phyloP scores from a whole-genome alignment of 371 early-diverging fungal genomes.

The Fennellomyces sp. region DNA sequence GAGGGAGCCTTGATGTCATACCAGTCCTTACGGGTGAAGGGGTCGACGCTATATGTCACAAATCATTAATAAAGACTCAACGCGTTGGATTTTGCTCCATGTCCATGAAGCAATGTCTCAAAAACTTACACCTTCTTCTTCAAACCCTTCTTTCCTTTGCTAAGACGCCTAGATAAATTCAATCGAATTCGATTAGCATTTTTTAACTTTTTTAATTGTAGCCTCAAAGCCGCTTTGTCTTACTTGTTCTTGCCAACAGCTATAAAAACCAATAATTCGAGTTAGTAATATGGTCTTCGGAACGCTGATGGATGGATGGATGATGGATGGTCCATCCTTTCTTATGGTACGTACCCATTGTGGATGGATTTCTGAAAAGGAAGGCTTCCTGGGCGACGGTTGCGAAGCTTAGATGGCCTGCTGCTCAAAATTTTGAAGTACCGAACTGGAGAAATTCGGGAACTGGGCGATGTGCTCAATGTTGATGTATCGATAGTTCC shows the following conservation, averaged over 20 bases:
- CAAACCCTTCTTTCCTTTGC: constrained; percentile 96
- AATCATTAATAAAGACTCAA: constrained; percentile 1
- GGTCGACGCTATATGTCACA: constrained; percentile 73
- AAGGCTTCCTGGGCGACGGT: constrained; percentile 4
- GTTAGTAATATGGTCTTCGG: neutral
- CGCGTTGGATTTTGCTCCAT: neutral
- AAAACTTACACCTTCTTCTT: constrained; percentile 95
- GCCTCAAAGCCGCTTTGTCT: constrained; percentile 28
- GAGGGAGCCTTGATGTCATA: constrained; percentile 99
- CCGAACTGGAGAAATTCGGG: too few relatives aligned
- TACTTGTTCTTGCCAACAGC: constrained; percentile 98
- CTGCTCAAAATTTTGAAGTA: too few relatives aligned
- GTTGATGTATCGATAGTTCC: too few relatives aligned
- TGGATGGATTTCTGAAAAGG: constrained; percentile 21
- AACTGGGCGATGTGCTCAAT: too few relatives aligned
- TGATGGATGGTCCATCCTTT: constrained; percentile 19
- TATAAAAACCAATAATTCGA: constrained; percentile 15
- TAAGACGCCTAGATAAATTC: constrained; percentile 64
- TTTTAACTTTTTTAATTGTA: too few relatives aligned
- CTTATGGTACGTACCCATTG: constrained; percentile 27
- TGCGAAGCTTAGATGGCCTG: neutral
- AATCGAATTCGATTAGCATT: constrained; percentile 6
- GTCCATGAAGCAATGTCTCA: neutral
- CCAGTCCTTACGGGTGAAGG: constrained; percentile 99
- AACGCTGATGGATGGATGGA: constrained; percentile 27